Evolutionary conservation across 768 basidiomycete species (phyloP).

Genomic region (Pholiota microspora): DNA sequence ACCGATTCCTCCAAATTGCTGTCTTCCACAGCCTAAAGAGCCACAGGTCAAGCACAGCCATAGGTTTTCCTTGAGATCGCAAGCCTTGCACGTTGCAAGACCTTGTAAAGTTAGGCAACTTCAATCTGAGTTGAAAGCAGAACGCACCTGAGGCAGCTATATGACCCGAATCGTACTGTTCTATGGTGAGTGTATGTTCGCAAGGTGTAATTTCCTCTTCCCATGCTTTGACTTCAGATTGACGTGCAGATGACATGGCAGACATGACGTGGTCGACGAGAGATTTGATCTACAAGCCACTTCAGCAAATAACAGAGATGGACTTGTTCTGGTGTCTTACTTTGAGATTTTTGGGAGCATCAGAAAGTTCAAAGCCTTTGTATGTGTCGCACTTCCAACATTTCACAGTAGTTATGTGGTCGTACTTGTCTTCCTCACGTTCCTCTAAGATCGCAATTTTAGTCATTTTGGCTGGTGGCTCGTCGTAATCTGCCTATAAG

Average conservation of each 20-base stretch:
- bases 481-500: constrained; percentile 62
- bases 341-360: constrained; percentile 33
- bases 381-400: constrained; percentile 73
- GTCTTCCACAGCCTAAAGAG: constrained; percentile 82
- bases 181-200: constrained; percentile 64
- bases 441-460: constrained; percentile 89
- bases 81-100: constrained; percentile 76
- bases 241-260: constrained; percentile 84
- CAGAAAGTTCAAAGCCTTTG: constrained; percentile 43
- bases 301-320: neutral
- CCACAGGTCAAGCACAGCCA: constrained; percentile 97
- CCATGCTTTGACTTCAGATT: constrained; percentile 96
- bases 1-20: constrained; percentile 75
- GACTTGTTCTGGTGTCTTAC: constrained; percentile 21
- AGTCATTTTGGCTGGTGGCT: constrained; percentile 86
- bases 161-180: constrained; percentile 40
- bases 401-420: constrained; percentile 57
- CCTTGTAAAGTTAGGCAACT: constrained; percentile 37
- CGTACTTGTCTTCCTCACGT: constrained; percentile 87
- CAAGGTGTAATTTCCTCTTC: constrained; percentile 91
- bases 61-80: constrained; percentile 86
- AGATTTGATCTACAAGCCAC: constrained; percentile 40
- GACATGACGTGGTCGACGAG: constrained; percentile 71
- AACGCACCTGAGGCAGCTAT: constrained; percentile 55
- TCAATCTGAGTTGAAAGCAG: neutral